Percentiles rank a stretch among this genome's conserved stretches.
These are phyloP conservation scores for Lichina pygmaea DNA, from an alignment of 495 filamentous ascomycete genomes.

Conservation along the genomic window DNA sequence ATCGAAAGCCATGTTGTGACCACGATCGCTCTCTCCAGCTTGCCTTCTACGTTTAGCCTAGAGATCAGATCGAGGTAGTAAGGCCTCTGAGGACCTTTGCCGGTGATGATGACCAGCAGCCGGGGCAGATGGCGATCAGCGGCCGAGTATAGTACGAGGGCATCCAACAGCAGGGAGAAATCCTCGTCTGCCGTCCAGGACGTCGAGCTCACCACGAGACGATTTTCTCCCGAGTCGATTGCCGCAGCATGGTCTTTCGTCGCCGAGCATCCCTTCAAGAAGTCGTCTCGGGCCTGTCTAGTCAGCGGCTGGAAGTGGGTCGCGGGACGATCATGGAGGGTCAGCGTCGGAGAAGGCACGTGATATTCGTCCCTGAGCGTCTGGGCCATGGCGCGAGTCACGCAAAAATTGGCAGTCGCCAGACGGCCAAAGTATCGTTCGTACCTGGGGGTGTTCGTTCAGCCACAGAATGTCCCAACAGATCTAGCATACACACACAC, in stretches of 20 bases:
- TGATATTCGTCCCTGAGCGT: slow-evolving; percentile 33
- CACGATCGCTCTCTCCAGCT: slow-evolving; percentile 40
- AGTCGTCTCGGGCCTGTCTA: slow-evolving; percentile 20
- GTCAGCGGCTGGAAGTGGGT: slow-evolving; percentile 48
- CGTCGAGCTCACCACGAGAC: slow-evolving; percentile 65
- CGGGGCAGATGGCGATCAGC: slow-evolving; percentile 22
- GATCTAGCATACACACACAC: no score
- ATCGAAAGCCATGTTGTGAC: slow-evolving; percentile 60
- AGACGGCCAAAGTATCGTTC: slow-evolving; percentile 40
- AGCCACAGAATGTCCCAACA: no score
- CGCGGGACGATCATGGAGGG: slow-evolving; percentile 73
- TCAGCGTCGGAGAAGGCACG: slow-evolving; percentile 32
- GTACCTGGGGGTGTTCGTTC: slow-evolving; percentile 16
- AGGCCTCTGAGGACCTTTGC: slow-evolving; percentile 64
- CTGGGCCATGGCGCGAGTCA: slow-evolving; percentile 65
- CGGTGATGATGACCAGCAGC: slow-evolving; percentile 71
- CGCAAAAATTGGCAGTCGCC: slow-evolving; percentile 54
- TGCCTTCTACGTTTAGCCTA: slow-evolving; percentile 25
- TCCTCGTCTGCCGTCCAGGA: slow-evolving; percentile 97
- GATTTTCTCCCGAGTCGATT: slow-evolving; percentile 26
- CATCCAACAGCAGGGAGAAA: slow-evolving; percentile 70
- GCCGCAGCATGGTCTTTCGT: slow-evolving; percentile 24
- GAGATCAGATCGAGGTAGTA: slow-evolving; percentile 41
- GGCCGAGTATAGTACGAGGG: slow-evolving; percentile 35
- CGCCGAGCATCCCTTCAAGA: slow-evolving; percentile 32